These are phyloP conservation scores for Auriscalpium microsporum DNA, from an alignment of 768 basidiomycete species.

Conservation along the genomic window DNA sequence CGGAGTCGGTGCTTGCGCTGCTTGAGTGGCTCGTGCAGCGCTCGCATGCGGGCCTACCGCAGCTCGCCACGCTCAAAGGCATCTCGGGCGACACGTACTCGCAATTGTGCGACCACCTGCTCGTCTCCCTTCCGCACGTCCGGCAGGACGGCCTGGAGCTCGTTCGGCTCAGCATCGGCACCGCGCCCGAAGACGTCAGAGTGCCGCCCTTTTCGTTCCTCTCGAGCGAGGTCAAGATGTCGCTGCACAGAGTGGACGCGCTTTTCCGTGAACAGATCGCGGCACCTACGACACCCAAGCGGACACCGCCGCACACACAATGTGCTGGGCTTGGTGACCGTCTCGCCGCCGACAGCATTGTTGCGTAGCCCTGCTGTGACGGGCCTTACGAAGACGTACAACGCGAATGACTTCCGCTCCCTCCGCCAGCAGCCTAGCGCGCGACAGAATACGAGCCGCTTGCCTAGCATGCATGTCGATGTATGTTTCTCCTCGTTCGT, in stretches of 20 bases:
- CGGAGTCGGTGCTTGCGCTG: no score
- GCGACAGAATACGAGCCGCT: constrained; percentile 75
- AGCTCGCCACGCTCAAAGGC: no score
- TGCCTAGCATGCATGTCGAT: constrained; percentile 80
- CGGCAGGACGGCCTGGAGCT: no score
- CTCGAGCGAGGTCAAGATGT: constrained; percentile 8
- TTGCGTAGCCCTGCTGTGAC: constrained; percentile 65
- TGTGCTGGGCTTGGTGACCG: constrained; percentile 51
- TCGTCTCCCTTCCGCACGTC: no score
- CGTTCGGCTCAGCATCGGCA: no score
- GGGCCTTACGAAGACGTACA: constrained; percentile 76
- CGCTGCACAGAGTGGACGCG: constrained; percentile 38
- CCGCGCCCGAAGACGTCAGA: no score
- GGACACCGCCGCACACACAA: constrained; percentile 32
- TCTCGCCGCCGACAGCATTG: constrained; percentile 64
- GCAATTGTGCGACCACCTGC: no score
- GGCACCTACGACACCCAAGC: constrained; percentile 47
- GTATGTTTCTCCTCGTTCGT: constrained; percentile 32
- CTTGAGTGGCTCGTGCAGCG: no score
- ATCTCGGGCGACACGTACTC: no score
- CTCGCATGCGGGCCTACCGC: no score
- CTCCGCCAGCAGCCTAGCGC: constrained; percentile 58
- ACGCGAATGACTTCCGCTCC: constrained; percentile 74
- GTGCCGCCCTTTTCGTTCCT: neutral
- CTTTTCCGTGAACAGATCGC: constrained; percentile 34